Evolutionary conservation across 1,284 basidiomycete species (phyloP).

Genomic region (Entoloma clypeatum): DNA sequence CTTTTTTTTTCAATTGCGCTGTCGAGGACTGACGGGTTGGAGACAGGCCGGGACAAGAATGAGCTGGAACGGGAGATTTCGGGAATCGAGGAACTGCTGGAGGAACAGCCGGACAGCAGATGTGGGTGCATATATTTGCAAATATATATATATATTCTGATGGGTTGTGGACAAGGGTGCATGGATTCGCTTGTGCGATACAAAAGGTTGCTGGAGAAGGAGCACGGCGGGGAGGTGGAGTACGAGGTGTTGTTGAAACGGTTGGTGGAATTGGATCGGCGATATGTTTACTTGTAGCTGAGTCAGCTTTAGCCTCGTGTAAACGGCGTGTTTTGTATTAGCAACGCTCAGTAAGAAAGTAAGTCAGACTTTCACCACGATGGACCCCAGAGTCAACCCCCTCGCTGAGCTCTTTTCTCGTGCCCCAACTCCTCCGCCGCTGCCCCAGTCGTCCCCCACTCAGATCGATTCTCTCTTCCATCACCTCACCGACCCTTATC

Average conservation of each 20-base stretch:
- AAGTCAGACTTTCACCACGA: constrained; percentile 17
- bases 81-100: constrained; percentile 82
- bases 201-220: constrained; percentile 52
- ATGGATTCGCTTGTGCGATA: constrained; percentile 90
- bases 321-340: constrained; percentile 31
- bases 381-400: constrained; percentile 30
- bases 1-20: neutral
- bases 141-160: constrained; percentile 7
- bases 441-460: constrained; percentile 40
- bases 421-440: constrained; percentile 52
- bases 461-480: constrained; percentile 60
- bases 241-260: constrained; percentile 50
- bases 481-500: constrained; percentile 39
- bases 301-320: constrained; percentile 47
- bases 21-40: constrained; percentile 1
- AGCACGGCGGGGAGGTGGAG: constrained; percentile 38
- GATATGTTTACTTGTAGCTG: constrained; percentile 70
- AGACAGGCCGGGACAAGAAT: constrained; percentile 49
- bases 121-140: constrained; percentile 49
- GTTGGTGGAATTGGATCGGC: constrained; percentile 53
- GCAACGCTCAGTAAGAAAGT: constrained; percentile 14
- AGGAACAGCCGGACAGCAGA: constrained; percentile 90
- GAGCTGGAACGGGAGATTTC: constrained; percentile 76
- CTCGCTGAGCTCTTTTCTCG: constrained; percentile 56
- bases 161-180: constrained; percentile 60